Conservation (phyloP, 208 protist genomes). For the Naegleria fowleri region DNA sequence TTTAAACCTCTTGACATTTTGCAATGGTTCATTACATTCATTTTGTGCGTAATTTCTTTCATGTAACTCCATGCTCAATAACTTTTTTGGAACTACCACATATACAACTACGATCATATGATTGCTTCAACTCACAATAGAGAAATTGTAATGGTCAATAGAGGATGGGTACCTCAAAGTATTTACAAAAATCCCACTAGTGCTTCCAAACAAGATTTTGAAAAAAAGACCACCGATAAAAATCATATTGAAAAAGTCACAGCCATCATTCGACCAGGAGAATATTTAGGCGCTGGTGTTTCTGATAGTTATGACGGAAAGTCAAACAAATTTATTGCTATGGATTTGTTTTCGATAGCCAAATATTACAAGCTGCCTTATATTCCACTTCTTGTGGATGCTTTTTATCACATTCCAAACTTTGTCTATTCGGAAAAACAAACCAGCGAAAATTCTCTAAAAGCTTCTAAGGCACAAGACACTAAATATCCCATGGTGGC, state of each 20-base stretch:
- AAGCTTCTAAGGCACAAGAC: not conserved
- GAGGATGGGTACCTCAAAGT: constrained; percentile 4
- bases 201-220: not conserved
- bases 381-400: not conserved
- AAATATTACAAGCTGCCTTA: not conserved
- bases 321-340: not conserved
- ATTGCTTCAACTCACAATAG: not conserved
- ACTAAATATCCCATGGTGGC: not conserved
- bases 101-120: no score
- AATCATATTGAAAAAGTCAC: not conserved
- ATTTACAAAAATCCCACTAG: not conserved
- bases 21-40: no score
- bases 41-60: no score
- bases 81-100: no score
- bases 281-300: not conserved
- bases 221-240: not conserved
- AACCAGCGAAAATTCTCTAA: not conserved
- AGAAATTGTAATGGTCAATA: not conserved
- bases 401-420: not conserved
- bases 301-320: not conserved
- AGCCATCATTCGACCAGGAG: not conserved
- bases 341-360: not conserved
- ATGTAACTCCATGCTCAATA: no score
- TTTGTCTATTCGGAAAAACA: not conserved
- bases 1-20: no score